These are phyloP conservation scores for Xerocomellus amylosporus DNA, from an alignment of 768 basidiomycete species.

Conservation along the genomic window DNA sequence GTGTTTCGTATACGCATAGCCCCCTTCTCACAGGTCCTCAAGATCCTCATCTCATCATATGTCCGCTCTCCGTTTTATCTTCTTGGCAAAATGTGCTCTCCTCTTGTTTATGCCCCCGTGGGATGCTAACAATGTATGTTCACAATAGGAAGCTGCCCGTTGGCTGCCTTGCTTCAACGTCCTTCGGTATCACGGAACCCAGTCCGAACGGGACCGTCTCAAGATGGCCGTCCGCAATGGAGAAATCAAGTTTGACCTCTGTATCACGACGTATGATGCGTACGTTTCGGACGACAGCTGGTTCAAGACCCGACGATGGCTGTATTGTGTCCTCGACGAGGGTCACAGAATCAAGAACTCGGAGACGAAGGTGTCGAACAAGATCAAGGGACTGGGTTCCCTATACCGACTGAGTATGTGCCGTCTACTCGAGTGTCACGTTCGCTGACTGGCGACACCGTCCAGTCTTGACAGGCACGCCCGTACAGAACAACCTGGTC, in stretches of 20 bases:
- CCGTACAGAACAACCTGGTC: slow-evolving; percentile 63
- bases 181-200: slow-evolving; percentile 61
- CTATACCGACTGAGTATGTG: slow-evolving; percentile 53
- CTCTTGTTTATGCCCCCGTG: neutral
- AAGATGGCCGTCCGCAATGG: slow-evolving; percentile 42
- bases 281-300: slow-evolving; percentile 56
- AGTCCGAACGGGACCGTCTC: slow-evolving; percentile 52
- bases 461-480: slow-evolving; percentile 68
- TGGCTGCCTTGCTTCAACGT: slow-evolving; percentile 53
- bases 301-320: slow-evolving; percentile 61
- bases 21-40: slow-evolving; percentile 28
- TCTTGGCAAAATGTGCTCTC: slow-evolving; percentile 53
- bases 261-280: slow-evolving; percentile 68
- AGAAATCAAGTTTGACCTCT: slow-evolving; percentile 41
- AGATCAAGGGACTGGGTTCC: slow-evolving; percentile 54
- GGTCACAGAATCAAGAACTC: slow-evolving; percentile 74
- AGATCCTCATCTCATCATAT: slow-evolving; percentile 69
- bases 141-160: slow-evolving; percentile 46
- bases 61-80: slow-evolving; percentile 65
- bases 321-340: slow-evolving; percentile 60
- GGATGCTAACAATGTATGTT: neutral
- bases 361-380: slow-evolving; percentile 50
- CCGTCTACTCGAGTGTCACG: neutral
- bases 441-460: neutral
- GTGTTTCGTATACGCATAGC: neutral